Evolutionary conservation across 176 grass and related monocot species (phyloP), one percentile per base, ranked within the genome.

Genomic region (Poa annua): DNA sequence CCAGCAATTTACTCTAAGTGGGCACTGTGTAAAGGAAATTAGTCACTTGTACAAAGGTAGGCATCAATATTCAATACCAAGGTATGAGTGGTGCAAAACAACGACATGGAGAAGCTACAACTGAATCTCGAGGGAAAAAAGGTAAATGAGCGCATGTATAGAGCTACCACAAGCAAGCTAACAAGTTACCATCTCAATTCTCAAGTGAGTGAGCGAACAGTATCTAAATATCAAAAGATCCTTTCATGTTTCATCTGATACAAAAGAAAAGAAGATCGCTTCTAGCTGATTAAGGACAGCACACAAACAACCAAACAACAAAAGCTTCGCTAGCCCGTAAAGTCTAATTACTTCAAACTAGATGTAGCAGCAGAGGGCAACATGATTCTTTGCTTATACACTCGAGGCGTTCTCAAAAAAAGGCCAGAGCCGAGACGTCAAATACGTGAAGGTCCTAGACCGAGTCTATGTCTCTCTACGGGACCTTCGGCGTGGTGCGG

Each of bases 401-500:
- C 81, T 79, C 80, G 26, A 50, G 39, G 24, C 47, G 7, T 33
- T 74, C 47, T 33, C 79, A 86, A 82, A 77, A 80, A 77, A 62
- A 62, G 54, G 66, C 80, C 10, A 74, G 26, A 45, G 57, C 41
- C 60, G 44, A 62, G 34, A 88, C 33, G 66, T 78, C 66, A 88
- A 88, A 74, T 29, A n/a, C 32, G 25, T 51, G 14, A 50, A 73
- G 48, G 48, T 52, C 16, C 24, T 47, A 26, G 14, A 9, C 7
- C 33, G 3, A 12, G 14, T 2, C 79, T 83, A 90, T 66, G 90
- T 86, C 62, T 92, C 94, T 80, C 94, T 88, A 67, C 94, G 77
- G 32, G 91, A 86, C 79, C 92, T 92, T 77, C 89, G 76, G 54
- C 91, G 91, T 3, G 87, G 89, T 1, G 76, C 87, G 8, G 89